Evolutionary conservation across 2,329 filamentous ascomycete species (phyloP).

Genomic region (Rosellinia necatrix): DNA sequence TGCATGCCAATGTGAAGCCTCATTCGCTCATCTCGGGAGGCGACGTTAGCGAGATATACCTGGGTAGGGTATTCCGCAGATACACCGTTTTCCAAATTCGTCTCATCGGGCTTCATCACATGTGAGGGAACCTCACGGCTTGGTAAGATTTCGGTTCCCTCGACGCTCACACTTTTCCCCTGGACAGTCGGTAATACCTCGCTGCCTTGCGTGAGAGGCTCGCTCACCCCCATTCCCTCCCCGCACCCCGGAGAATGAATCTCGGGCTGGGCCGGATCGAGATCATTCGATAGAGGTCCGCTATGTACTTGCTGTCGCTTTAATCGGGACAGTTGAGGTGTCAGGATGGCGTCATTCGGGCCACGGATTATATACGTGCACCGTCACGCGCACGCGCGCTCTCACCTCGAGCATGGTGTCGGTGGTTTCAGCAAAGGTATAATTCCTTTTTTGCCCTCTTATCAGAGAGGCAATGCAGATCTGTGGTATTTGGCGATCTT

Average conservation of each 20-base stretch:
- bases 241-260: no score
- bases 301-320: neutral
- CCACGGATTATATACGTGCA: neutral
- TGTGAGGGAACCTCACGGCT: neutral
- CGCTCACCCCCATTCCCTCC: neutral
- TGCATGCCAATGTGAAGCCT: neutral
- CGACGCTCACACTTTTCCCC: neutral
- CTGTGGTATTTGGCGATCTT: conserved; percentile 10
- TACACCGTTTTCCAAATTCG: neutral
- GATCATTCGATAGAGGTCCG: neutral
- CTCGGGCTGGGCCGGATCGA: conserved; percentile 5
- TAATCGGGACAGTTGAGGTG: neutral
- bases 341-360: neutral
- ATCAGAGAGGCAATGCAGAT: conserved; percentile 16
- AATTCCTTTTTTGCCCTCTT: neutral
- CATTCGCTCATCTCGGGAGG: neutral
- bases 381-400: neutral
- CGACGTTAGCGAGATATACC: neutral
- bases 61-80: neutral
- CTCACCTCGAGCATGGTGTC: conserved; percentile 5
- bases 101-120: neutral
- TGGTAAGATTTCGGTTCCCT: neutral
- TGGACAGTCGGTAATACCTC: no score
- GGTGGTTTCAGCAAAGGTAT: neutral
- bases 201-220: no score